Evolutionary conservation across 495 filamentous ascomycete genomes (phyloP), one percentile per base, ranked within the genome.

Genomic region (Massariosphaeria phaeospora): DNA sequence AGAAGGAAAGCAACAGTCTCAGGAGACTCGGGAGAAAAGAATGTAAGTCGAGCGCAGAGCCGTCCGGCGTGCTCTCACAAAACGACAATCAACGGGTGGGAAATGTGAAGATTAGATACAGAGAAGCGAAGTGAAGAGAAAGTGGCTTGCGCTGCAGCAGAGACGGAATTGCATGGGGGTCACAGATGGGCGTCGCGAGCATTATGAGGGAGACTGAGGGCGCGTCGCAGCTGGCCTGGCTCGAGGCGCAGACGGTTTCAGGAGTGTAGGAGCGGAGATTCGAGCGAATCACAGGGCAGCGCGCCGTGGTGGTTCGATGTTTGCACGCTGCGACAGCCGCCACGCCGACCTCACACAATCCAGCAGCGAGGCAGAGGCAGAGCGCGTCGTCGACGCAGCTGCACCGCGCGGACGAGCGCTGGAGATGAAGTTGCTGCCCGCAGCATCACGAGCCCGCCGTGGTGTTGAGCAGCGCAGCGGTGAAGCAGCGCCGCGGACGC

Each of bases 41-140:
- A 60, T 44, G 39, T 36, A 57, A 59, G 51, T 59, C 54, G 49
- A 45, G 24, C 42, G 42, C 48, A 48, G 55, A 64, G 61, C 61
- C 56, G 56, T 54, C 61, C 56, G 35, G 61, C 57, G 50, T 41
- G 26, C 51, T 59, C 52, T 50, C 56, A 48, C 48, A 57, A 41
- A 59, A 48, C 55, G 60, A 59, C 34, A 39, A 45, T 51, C 31
- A 55, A 45, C n/a, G 52, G 24, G 44, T 20, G 26, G 17, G 25
- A 46, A 34, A 33, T 45, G 12, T n/a, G 18, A 44, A 29, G n/a
- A 61, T 48, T 49, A 54, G 57, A 27, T 61, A 59, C 45, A 46
- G 39, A 45, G 56, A 59, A 57, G 47, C 23, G 45, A 52, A 57
- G 47, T 20, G 47, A 49, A 30, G 23, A 57, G 47, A 53, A 33